Evolutionary conservation across 768 basidiomycete species (phyloP).

Genomic region (Imleria badia): DNA sequence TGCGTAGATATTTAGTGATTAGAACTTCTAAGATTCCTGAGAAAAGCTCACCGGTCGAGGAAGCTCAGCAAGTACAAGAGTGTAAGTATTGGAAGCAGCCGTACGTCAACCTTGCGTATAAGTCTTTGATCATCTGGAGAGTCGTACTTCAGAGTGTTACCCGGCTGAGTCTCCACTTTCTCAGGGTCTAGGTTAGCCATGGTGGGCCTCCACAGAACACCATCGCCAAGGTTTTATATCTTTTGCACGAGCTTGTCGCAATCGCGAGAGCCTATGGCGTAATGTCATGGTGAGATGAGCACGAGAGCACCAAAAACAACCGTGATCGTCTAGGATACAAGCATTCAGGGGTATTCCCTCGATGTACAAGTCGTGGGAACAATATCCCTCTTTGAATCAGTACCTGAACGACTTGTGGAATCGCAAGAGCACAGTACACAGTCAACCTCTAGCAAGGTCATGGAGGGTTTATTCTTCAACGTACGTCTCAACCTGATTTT

Average conservation of each 20-base stretch:
- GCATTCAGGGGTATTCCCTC: neutral
- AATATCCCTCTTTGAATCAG: constrained; percentile 11
- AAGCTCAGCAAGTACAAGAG: constrained; percentile 42
- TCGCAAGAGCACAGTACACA: no score
- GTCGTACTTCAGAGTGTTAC: neutral
- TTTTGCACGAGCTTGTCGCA: neutral
- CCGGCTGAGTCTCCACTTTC: constrained; percentile 3
- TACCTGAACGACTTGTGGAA: neutral
- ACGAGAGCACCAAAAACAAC: neutral
- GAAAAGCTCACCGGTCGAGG: constrained; percentile 35
- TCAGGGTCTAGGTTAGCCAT: constrained; percentile 7
- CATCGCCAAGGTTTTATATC: neutral
- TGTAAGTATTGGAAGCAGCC: constrained; percentile 41
- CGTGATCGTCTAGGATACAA: no score
- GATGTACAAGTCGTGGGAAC: constrained; percentile 19
- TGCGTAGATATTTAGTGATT: constrained; percentile 3
- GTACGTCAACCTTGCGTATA: constrained; percentile 35
- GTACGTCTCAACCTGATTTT: constrained; percentile 40
- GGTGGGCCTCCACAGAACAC: neutral
- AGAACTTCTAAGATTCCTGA: neutral
- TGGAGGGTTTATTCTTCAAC: constrained; percentile 92
- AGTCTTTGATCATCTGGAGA: constrained; percentile 25
- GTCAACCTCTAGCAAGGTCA: constrained; percentile 30
- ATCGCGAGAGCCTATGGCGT: constrained; percentile 3
- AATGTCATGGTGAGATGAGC: constrained; percentile 3